Percentiles rank a stretch among this genome's conserved stretches.
Evolutionary conservation across 805 yeast genomes (phyloP).

Genomic region (Kluyveromyces dobzhanskii): DNA sequence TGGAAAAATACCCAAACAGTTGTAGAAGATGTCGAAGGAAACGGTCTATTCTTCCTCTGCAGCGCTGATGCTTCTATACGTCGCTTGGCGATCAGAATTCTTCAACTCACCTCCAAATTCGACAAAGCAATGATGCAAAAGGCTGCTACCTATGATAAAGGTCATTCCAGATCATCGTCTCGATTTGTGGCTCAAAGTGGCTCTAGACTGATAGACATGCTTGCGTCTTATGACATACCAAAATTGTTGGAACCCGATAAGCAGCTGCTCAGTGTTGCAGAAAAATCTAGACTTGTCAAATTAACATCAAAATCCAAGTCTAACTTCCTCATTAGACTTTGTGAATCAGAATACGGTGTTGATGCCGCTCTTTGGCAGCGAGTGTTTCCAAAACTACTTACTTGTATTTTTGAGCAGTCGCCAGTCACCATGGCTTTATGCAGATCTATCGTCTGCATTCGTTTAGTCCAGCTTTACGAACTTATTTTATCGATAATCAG

Average conservation of each 20-base stretch:
- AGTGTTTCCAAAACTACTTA: constrained; percentile 67
- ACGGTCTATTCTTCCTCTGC: constrained; percentile 84
- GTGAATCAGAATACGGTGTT: constrained; percentile 89
- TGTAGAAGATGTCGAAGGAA: constrained; percentile 93
- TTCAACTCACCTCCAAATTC: constrained; percentile 74
- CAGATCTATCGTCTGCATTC: constrained; percentile 80
- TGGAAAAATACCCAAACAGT: constrained; percentile 74
- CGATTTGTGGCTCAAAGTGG: constrained; percentile 76
- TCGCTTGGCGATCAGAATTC: constrained; percentile 63
- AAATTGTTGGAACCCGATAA: constrained; percentile 47
- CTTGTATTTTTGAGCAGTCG: constrained; percentile 64
- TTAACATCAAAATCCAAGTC: constrained; percentile 48
- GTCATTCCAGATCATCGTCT: constrained; percentile 44
- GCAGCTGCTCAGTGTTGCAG: constrained; percentile 60
- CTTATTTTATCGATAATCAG: constrained; percentile 50
- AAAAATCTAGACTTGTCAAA: constrained; percentile 60
- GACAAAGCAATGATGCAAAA: constrained; percentile 70
- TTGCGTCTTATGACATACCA: constrained; percentile 62
- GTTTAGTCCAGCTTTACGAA: constrained; percentile 81
- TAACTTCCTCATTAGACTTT: constrained; percentile 64
- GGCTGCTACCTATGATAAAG: constrained; percentile 20
- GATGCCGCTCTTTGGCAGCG: constrained; percentile 97
- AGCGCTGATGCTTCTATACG: constrained; percentile 77
- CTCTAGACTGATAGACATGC: constrained; percentile 62
- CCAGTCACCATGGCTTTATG: constrained; percentile 93